Evolutionary conservation across 495 filamentous ascomycete species (phyloP).

Genomic region (Penicillium taxi): DNA sequence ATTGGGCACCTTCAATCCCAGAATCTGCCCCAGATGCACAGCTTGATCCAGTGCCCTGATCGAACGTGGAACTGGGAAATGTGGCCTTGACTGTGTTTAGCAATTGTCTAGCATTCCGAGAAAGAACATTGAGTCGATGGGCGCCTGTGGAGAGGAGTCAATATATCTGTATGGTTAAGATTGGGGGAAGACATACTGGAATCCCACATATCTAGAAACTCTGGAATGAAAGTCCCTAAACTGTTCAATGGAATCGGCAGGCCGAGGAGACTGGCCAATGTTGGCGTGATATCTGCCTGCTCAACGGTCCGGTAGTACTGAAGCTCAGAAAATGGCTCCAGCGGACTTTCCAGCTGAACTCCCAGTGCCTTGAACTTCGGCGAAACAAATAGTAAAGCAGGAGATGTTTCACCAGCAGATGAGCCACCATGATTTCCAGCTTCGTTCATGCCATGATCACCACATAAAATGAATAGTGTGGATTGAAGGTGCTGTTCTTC

Average conservation of each 20-base stretch:
- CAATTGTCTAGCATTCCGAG: conserved; percentile 73
- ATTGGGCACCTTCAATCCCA: conserved; percentile 54
- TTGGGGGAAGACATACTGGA: conserved; percentile 30
- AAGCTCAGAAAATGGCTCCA: conserved; percentile 45
- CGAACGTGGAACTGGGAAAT: conserved; percentile 52
- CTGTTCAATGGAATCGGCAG: conserved; percentile 91
- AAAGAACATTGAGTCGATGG: conserved; percentile 57
- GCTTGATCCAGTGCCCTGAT: conserved; percentile 21
- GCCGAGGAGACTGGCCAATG: conserved; percentile 77
- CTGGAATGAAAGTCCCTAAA: conserved; percentile 75
- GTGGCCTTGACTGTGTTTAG: conserved; percentile 61
- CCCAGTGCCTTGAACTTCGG: conserved; percentile 63
- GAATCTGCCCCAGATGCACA: conserved; percentile 37
- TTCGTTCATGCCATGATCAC: conserved; percentile 99
- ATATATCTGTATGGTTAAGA: background rate
- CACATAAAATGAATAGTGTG: conserved; percentile 78
- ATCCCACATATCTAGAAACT: conserved; percentile 69
- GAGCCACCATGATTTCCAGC: conserved; percentile 96
- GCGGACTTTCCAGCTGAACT: conserved; percentile 30
- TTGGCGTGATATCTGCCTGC: conserved; percentile 88
- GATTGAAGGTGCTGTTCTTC: conserved; percentile 58
- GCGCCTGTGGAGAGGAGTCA: conserved; percentile 14
- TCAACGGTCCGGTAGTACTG: conserved; percentile 77
- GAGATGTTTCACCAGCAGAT: conserved; percentile 83
- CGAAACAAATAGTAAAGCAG: conserved; percentile 85